Evolutionary conservation across 148 eudicot genomes (phyloP).

Genomic region (Chenopodium quinoa): DNA sequence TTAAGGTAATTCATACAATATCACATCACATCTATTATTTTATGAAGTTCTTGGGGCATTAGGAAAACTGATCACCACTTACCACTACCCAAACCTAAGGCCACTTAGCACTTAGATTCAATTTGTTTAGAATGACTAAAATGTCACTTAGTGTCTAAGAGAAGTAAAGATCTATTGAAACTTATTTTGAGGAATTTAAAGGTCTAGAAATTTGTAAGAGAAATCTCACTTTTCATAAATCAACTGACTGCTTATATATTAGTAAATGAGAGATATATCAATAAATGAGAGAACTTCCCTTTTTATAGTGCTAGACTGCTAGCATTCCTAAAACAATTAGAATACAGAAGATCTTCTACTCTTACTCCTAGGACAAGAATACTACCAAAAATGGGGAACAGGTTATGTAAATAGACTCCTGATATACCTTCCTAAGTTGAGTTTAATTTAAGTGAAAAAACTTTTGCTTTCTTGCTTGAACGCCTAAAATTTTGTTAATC

Average conservation of each 20-base stretch:
- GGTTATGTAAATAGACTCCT: not conserved
- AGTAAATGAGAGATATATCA: not conserved
- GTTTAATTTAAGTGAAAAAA: too few relatives aligned
- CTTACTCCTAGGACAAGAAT: not conserved
- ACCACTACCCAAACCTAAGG: too few relatives aligned
- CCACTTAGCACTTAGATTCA: too few relatives aligned
- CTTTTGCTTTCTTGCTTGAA: too few relatives aligned
- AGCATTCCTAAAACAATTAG: not conserved
- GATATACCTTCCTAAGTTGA: not conserved
- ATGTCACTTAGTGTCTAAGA: not conserved
- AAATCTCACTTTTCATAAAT: not conserved
- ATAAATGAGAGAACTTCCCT: not conserved
- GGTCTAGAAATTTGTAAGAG: not conserved
- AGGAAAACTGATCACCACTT: too few relatives aligned
- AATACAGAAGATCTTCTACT: too few relatives aligned
- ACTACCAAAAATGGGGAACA: not conserved
- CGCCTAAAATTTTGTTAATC: too few relatives aligned
- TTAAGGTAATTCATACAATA: too few relatives aligned
- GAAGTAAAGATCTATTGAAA: not conserved
- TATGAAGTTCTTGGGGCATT: too few relatives aligned
- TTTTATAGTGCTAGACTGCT: not conserved
- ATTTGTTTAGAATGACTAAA: not conserved
- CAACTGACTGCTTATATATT: not conserved
- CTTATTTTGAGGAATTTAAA: not conserved
- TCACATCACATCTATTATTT: too few relatives aligned